Evolutionary conservation across 257 asterid genomes (phyloP).

Genomic region (Rauvolfia tetraphylla): DNA sequence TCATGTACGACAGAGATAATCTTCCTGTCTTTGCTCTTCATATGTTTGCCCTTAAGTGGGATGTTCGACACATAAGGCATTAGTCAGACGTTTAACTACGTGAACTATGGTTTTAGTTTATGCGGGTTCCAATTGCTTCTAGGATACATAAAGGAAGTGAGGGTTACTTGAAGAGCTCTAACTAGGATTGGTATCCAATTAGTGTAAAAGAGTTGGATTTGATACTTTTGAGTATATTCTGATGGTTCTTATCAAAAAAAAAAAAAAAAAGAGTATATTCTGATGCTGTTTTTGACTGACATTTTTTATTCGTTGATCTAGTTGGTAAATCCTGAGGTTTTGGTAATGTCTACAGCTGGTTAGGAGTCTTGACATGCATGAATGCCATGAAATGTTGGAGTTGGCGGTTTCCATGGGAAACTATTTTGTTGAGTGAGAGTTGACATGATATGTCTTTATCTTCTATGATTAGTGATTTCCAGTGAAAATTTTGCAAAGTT

Average conservation of each 20-base stretch:
- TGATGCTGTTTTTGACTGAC: not conserved
- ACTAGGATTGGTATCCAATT: not conserved
- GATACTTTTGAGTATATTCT: not conserved
- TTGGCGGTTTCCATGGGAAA: not conserved
- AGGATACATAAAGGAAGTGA: not conserved
- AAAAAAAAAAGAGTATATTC: not conserved
- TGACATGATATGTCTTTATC: not conserved
- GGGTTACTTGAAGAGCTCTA: not conserved
- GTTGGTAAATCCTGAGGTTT: not conserved
- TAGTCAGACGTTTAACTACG: not conserved
- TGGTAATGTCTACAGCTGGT: not conserved
- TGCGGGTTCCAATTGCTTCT: not conserved
- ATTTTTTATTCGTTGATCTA: not conserved
- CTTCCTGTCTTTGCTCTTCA: not conserved
- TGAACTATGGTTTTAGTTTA: not conserved
- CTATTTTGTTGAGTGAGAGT: not conserved
- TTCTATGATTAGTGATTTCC: not conserved
- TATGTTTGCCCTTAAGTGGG: not conserved
- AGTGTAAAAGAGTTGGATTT: not conserved
- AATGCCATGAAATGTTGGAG: not conserved
- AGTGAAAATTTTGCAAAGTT: not conserved
- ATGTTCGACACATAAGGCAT: not conserved
- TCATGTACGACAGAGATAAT: not conserved
- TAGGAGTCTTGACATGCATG: not conserved
- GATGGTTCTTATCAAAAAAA: too few relatives aligned